These are phyloP conservation scores for Thraustochytrium sp. DNA, from an alignment of 352 stramenopile genomes.

Conservation along the genomic window DNA sequence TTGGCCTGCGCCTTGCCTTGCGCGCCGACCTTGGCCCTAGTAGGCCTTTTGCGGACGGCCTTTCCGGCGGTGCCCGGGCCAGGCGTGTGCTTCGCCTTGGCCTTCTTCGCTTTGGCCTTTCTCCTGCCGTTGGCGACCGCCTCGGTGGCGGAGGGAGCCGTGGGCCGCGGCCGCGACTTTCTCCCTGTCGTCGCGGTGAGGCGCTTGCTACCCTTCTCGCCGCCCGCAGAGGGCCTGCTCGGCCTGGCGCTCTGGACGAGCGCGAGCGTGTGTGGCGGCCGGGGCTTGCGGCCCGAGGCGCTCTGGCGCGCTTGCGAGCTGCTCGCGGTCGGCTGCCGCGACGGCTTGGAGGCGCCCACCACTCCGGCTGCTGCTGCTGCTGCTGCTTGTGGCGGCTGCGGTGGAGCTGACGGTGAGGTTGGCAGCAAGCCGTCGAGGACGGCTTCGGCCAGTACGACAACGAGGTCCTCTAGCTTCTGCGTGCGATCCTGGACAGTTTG, in stretches of 20 bases:
- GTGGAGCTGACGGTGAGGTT: neutral
- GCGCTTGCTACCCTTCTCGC: neutral
- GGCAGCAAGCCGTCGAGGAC: neutral
- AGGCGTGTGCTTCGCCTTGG: neutral
- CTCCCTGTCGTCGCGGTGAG: neutral
- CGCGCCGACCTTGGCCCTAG: neutral
- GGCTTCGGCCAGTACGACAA: constrained; percentile 1
- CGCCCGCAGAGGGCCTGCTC: neutral
- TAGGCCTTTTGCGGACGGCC: neutral
- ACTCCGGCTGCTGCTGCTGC: neutral
- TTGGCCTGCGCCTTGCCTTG: neutral
- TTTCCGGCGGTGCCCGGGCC: neutral
- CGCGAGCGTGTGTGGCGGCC: neutral
- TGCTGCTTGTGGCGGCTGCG: neutral
- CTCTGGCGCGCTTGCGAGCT: neutral
- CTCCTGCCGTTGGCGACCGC: neutral
- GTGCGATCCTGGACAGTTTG: neutral
- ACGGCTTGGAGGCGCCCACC: no score
- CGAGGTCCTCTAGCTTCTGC: neutral
- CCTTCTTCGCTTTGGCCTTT: neutral
- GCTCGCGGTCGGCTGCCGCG: no score
- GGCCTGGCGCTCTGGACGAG: neutral
- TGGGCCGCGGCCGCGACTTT: neutral
- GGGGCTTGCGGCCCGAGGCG: neutral
- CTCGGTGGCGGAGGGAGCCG: neutral